Base-by-base conservation (phyloP, 1,139 yeast genomes). In the Saccharomyces pastorianus region DNA sequence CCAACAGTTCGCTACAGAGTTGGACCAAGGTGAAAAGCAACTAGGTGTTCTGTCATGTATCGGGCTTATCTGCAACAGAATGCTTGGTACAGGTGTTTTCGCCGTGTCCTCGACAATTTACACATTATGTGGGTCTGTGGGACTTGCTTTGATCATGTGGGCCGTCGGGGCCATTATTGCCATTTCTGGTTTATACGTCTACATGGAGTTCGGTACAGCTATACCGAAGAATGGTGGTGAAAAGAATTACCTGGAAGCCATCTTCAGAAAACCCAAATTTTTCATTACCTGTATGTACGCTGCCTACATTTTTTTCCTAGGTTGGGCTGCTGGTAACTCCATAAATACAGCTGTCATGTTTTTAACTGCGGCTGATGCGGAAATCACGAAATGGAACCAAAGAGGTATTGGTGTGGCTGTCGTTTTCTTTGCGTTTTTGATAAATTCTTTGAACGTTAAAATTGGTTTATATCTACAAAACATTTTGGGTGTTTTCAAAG, bases 161-260 rank as follows among this genome's bases (percentile, higher is more conserved):
- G 79, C 83, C 29, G 80, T 84, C 20, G 96, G 96, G 50, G 81
- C 89, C 11, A 57, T 85, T 25, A 83, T 88, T 61, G 88, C 95
- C 4, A 75, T 84, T 46, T 75, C 86, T 31, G 96, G 96, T 3
- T 74, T 88, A 61, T 77, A 82, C 64, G 89, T 86, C 5, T 88
- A 87, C 67, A 78, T 88, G 80, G 96, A 88, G 67, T 85, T 87
- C 70, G 96, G 96, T 17, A 80, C 89, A 11, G 89, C 88, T 46
- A 81, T 88, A 59, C 93, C 95, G 34, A 81, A 85, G 70, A 87
- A 88, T 64, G 96, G 96, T 60, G 96, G 96, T 60, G 96, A 88
- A 67, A 87, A 88, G 72, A 86, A 86, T 65, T 88, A 88, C 67
- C 75, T 88, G 62, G 95, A 87, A 68, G 83, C 80, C 63, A 81